Conservation (phyloP, 768 basidiomycete species). For the Mycena sanguinolenta region DNA sequence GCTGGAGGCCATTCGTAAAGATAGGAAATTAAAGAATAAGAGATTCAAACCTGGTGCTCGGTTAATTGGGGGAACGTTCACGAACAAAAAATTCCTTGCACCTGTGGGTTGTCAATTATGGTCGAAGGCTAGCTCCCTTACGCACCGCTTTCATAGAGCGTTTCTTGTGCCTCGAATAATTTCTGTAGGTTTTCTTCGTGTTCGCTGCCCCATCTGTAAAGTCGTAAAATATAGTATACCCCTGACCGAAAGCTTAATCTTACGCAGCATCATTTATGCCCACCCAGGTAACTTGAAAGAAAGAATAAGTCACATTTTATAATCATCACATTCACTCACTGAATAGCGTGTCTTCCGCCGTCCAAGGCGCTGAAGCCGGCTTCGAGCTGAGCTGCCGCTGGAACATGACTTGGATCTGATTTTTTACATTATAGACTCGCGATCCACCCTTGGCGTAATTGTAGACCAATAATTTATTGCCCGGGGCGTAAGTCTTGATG, state of each 20-base stretch:
- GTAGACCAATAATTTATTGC: slow-evolving; percentile 51
- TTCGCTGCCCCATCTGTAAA: slow-evolving; percentile 18
- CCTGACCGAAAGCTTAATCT: slow-evolving; percentile 1
- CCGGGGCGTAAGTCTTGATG: slow-evolving; percentile 31
- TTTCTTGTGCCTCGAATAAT: slow-evolving; percentile 52
- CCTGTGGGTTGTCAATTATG: slow-evolving; percentile 33
- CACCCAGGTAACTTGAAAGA: slow-evolving; percentile 56
- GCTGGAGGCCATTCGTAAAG: background rate
- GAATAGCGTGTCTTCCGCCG: slow-evolving; percentile 48
- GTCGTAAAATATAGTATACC: background rate
- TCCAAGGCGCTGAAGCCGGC: slow-evolving; percentile 48
- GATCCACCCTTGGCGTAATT: slow-evolving; percentile 59
- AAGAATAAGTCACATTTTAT: background rate
- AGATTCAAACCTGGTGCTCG: slow-evolving; percentile 46
- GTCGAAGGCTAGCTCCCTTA: background rate
- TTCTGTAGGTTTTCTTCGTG: slow-evolving; percentile 37
- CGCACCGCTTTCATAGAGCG: slow-evolving; percentile 49
- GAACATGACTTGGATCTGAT: slow-evolving; percentile 50
- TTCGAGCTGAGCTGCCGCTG: slow-evolving; percentile 40
- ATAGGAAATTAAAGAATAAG: background rate
- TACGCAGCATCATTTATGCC: slow-evolving; percentile 63
- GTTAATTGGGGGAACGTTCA: slow-evolving; percentile 58
- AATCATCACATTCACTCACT: slow-evolving; percentile 41
- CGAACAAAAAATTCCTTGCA: slow-evolving; percentile 54
- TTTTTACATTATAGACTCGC: slow-evolving; percentile 45